Conservation (phyloP, 495 filamentous ascomycete genomes). For the Aspergillus affinis region DNA sequence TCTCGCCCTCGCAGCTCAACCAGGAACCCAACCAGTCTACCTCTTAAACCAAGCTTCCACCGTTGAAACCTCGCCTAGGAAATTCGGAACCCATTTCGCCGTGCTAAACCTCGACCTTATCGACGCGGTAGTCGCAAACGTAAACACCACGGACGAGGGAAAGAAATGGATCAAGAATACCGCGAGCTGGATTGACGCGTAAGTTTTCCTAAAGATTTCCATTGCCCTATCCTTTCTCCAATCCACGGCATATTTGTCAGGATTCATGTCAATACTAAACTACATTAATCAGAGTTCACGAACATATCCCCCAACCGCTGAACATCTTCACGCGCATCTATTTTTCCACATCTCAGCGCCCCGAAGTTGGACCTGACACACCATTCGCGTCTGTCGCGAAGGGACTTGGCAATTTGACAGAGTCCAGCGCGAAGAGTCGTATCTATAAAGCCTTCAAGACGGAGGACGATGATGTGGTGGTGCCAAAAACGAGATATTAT, state of each 20-base stretch:
- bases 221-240: background rate
- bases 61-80: background rate
- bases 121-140: background rate
- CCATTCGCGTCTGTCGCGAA: background rate
- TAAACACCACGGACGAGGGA: background rate
- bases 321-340: background rate
- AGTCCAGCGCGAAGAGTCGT: background rate
- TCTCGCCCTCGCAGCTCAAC: background rate
- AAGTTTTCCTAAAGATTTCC: background rate
- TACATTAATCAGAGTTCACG: background rate
- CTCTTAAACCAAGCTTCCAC: background rate
- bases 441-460: background rate
- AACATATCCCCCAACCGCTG: background rate
- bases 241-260: no score
- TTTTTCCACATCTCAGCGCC: background rate
- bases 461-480: background rate
- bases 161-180: background rate
- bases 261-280: no score
- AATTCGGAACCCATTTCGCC: background rate
- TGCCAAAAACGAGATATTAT: background rate
- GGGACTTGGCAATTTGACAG: background rate
- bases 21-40: background rate
- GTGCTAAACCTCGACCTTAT: background rate
- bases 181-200: background rate
- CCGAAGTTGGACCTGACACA: background rate